Conservation (phyloP, 495 filamentous ascomycete genomes). For the Neurospora sp. region DNA sequence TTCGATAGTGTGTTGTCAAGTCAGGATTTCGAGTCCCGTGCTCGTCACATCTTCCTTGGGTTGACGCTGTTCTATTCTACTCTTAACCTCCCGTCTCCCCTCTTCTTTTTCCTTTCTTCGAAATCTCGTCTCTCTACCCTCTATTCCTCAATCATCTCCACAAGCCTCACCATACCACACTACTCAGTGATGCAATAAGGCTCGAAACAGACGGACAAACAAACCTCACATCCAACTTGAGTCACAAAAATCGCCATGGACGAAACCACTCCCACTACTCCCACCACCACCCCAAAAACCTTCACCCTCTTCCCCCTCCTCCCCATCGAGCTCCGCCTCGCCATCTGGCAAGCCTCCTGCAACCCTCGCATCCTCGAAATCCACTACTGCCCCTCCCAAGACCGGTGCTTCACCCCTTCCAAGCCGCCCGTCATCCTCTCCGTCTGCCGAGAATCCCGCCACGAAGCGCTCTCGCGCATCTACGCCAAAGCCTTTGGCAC, state of each 20-base stretch:
- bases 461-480: constrained; percentile 26
- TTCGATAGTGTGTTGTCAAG: not conserved
- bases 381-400: constrained; percentile 21
- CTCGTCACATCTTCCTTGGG: not conserved
- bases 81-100: not conserved
- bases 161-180: not conserved
- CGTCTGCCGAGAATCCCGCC: constrained; percentile 33
- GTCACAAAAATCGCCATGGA: not conserved
- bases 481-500: constrained; percentile 35
- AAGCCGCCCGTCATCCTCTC: constrained; percentile 31
- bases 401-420: constrained; percentile 27
- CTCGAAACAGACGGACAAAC: not conserved
- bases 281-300: constrained; percentile 4
- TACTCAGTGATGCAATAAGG: not conserved
- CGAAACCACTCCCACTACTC: not conserved
- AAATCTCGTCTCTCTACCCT: not conserved
- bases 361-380: constrained; percentile 33
- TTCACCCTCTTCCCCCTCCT: constrained; percentile 34
- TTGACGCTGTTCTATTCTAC: not conserved
- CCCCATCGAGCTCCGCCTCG: constrained; percentile 39
- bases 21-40: not conserved
- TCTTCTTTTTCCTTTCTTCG: not conserved
- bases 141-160: not conserved
- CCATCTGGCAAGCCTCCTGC: constrained; percentile 37
- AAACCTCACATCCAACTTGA: not conserved